Evolutionary conservation across 495 filamentous ascomycete species (phyloP).

Genomic region (Aspergillus mulundensis): DNA sequence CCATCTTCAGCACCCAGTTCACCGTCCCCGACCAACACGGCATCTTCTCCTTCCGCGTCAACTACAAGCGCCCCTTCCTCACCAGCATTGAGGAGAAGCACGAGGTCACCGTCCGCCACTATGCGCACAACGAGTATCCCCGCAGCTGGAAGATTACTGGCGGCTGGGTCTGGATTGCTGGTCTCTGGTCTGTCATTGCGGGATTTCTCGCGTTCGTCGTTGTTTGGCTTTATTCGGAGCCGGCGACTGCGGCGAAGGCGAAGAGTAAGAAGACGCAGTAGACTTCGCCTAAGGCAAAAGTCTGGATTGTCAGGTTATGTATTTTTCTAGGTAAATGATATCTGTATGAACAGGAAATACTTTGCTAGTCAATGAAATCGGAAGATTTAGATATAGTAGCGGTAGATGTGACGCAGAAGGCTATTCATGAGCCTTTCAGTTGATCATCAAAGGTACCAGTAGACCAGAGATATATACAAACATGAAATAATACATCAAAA

Average conservation of each 20-base stretch:
- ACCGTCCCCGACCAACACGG: conserved; percentile 91
- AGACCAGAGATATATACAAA: background rate
- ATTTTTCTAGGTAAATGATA: conserved; percentile 20
- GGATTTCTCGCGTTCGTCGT: conserved; percentile 84
- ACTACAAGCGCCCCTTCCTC: conserved; percentile 92
- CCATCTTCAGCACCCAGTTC: conserved; percentile 72
- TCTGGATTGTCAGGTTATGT: conserved; percentile 2
- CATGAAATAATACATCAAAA: conserved; percentile 3
- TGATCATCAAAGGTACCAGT: no score
- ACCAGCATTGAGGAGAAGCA: conserved; percentile 90
- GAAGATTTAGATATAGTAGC: background rate
- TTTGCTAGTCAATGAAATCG: background rate
- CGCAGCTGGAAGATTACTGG: conserved; percentile 84
- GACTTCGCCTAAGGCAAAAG: background rate
- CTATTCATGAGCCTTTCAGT: no score
- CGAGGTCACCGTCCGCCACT: conserved; percentile 89
- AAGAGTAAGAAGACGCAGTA: conserved; percentile 70
- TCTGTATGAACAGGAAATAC: conserved; percentile 16
- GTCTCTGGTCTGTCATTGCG: conserved; percentile 74
- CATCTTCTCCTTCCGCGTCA: conserved; percentile 93
- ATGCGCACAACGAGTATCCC: conserved; percentile 95
- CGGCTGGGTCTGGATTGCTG: conserved; percentile 94
- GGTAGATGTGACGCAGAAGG: background rate
- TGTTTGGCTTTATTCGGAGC: conserved; percentile 85
- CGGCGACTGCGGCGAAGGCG: conserved; percentile 30